These are phyloP conservation scores for Penicillium angulare DNA, from an alignment of 495 filamentous ascomycete genomes.

Conservation along the genomic window DNA sequence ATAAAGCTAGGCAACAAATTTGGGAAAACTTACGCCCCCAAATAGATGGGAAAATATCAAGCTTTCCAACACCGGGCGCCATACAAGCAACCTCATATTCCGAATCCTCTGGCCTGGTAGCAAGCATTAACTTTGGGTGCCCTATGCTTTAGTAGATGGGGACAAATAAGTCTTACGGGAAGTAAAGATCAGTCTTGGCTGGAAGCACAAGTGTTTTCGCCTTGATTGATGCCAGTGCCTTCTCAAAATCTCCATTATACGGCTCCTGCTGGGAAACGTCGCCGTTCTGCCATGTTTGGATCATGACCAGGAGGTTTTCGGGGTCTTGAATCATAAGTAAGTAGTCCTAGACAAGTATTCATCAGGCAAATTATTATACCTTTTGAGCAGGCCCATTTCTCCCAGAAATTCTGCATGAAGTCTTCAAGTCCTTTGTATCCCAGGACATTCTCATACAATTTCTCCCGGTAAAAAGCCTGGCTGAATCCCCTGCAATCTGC, in stretches of 20 bases:
- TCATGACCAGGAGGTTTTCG: conserved; percentile 64
- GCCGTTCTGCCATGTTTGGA: conserved; percentile 72
- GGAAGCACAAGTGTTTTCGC: conserved; percentile 66
- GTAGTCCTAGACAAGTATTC: not conserved
- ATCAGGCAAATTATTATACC: conserved; percentile 24
- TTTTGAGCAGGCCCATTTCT: conserved; percentile 66
- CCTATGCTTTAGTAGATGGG: not conserved
- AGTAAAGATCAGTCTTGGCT: conserved; percentile 68
- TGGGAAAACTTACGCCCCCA: conserved; percentile 61
- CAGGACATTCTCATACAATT: conserved; percentile 57
- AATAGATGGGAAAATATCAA: conserved; percentile 58
- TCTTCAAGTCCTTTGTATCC: conserved; percentile 64
- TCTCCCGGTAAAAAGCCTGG: conserved; percentile 68
- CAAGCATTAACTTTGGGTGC: conserved; percentile 10
- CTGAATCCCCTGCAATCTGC: conserved; percentile 55
- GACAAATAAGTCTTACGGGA: conserved; percentile 49
- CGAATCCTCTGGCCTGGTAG: conserved; percentile 60
- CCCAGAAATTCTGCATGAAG: conserved; percentile 72
- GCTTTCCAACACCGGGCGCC: conserved; percentile 57
- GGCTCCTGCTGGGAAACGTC: conserved; percentile 62
- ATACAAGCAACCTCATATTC: conserved; percentile 66
- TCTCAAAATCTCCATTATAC: conserved; percentile 63
- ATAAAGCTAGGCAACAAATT: too few species aligned
- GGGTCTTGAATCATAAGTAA: conserved; percentile 45
- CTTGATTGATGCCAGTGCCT: conserved; percentile 65